These are phyloP conservation scores for Plasmodium falciparum DNA, from an alignment of 169 alveolate genomes.

Conservation along the genomic window DNA sequence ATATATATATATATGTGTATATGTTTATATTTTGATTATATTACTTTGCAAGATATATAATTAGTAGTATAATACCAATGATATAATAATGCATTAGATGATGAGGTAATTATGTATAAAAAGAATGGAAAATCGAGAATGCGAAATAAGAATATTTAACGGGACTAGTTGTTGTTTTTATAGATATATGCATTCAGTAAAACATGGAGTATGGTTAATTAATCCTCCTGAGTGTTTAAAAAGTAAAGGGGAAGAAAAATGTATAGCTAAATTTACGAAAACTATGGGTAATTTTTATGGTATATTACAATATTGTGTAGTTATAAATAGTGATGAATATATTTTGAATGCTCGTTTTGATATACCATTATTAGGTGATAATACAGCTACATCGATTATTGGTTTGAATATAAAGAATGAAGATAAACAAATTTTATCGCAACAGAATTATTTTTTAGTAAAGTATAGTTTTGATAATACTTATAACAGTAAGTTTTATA, in stretches of 20 bases:
- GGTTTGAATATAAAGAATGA: conserved; percentile 75
- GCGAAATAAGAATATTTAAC: conserved; percentile 74
- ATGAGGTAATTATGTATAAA: not conserved
- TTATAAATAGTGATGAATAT: conserved; percentile 72
- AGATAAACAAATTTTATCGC: conserved; percentile 47
- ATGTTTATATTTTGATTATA: too few species aligned
- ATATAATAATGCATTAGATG: not conserved
- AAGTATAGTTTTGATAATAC: conserved; percentile 74
- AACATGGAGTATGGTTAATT: conserved; percentile 74
- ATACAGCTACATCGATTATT: conserved; percentile 63
- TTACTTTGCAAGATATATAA: too few species aligned
- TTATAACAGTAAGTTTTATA: conserved; percentile 70
- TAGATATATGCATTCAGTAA: conserved; percentile 77
- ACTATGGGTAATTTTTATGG: conserved; percentile 78
- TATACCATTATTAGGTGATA: conserved; percentile 74
- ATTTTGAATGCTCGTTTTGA: conserved; percentile 76
- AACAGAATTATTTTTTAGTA: conserved; percentile 64
- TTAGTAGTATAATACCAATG: not conserved
- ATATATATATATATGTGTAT: too few species aligned
- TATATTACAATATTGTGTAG: conserved; percentile 76
- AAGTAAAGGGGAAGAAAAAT: conserved; percentile 66
- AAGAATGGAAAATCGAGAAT: conserved; percentile 73
- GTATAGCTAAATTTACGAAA: conserved; percentile 73
- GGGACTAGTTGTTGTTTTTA: conserved; percentile 75
- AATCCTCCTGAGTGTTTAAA: conserved; percentile 75